phyloP scores from a whole-genome alignment of 2,329 filamentous ascomycete genomes.

The Claviceps pazoutovae region DNA sequence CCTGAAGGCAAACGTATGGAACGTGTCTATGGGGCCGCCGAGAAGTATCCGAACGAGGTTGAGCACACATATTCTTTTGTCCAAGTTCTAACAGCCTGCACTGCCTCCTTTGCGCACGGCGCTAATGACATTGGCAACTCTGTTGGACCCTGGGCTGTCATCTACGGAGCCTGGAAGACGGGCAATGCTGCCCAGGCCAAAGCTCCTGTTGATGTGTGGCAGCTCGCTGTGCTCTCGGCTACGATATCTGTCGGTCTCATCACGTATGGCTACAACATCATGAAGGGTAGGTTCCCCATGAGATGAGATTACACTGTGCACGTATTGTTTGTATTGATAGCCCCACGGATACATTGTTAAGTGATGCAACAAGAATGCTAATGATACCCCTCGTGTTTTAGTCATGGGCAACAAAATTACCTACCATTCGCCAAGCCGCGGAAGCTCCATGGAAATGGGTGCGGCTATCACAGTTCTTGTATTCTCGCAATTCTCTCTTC shows the following conservation, averaged over 20 bases:
- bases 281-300: conserved; percentile 46
- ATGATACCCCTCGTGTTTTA: conserved; percentile 13
- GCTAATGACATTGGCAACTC: conserved; percentile 67
- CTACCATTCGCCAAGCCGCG: conserved; percentile 45
- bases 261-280: conserved; percentile 74
- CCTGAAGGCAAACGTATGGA: conserved; percentile 16
- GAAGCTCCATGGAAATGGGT: conserved; percentile 66
- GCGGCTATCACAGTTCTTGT: conserved; percentile 63
- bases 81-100: conserved; percentile 54
- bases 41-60: conserved; percentile 55
- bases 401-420: conserved; percentile 75
- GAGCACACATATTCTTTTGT: conserved; percentile 57
- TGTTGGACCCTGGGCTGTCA: conserved; percentile 55
- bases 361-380: no score
- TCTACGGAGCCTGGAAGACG: conserved; percentile 52
- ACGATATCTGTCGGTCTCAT: conserved; percentile 38
- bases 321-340: background rate
- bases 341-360: no score
- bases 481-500: conserved; percentile 62
- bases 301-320: no score
- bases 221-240: conserved; percentile 54
- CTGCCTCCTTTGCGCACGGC: conserved; percentile 61
- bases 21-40: conserved; percentile 48
- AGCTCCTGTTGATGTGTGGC: conserved; percentile 58
- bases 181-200: conserved; percentile 47